Conservation (phyloP, 2,329 filamentous ascomycete species). For the Epichloe scottii region DNA sequence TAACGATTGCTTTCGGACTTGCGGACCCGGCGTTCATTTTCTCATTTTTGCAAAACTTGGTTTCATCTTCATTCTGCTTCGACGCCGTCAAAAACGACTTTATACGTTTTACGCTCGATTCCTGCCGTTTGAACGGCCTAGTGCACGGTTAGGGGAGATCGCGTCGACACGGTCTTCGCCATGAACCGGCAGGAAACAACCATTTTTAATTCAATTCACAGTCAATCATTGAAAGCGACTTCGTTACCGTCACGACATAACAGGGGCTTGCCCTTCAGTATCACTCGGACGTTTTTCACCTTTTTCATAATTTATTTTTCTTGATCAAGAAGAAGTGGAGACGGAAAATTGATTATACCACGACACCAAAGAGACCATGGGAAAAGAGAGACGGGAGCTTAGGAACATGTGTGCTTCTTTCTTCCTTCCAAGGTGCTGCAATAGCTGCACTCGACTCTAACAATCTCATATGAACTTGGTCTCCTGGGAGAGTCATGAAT, state of each 20-base stretch:
- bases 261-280: slow-evolving; percentile 6
- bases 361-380: not conserved
- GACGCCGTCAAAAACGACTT: not conserved
- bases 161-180: not conserved
- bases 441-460: not conserved
- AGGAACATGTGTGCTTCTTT: not conserved
- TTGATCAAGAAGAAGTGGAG: slow-evolving; percentile 1
- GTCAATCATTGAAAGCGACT: slow-evolving; percentile 25
- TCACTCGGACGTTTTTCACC: not conserved
- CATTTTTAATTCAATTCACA: slow-evolving; percentile 24
- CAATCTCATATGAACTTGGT: not conserved
- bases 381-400: not conserved
- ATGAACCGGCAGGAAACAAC: not conserved
- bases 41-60: slow-evolving; percentile 2
- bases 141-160: not conserved
- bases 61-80: slow-evolving; percentile 1
- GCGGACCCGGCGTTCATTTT: slow-evolving; percentile 7
- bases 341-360: not conserved
- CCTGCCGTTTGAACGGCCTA: not conserved
- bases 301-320: not conserved
- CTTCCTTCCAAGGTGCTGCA: not conserved
- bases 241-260: slow-evolving; percentile 19
- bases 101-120: not conserved
- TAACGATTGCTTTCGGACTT: slow-evolving; percentile 19
- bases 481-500: not conserved